These are phyloP conservation scores for Aureobasidium sp. DNA, from an alignment of 2,329 filamentous ascomycete genomes.

Conservation along the genomic window DNA sequence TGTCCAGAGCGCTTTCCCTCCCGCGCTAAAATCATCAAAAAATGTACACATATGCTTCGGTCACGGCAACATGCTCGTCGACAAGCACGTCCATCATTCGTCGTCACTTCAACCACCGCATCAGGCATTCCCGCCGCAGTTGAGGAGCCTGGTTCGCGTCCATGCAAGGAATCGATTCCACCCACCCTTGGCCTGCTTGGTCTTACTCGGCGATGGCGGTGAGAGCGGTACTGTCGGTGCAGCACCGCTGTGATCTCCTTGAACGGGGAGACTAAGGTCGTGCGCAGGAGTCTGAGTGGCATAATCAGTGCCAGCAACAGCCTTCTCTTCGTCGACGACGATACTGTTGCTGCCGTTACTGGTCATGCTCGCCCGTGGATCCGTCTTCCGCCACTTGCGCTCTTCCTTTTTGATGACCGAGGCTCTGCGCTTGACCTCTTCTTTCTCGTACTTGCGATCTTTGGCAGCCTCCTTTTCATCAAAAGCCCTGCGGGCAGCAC, in stretches of 20 bases:
- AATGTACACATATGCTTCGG: background rate
- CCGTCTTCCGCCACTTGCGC: slow-evolving; percentile 35
- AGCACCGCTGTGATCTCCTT: slow-evolving; percentile 24
- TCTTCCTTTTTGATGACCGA: slow-evolving; percentile 39
- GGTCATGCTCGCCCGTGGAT: slow-evolving; percentile 26
- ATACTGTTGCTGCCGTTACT: slow-evolving; percentile 17
- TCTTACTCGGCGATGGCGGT: slow-evolving; percentile 23
- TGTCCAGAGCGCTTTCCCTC: background rate
- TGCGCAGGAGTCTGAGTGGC: slow-evolving; percentile 32
- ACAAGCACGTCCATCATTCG: background rate
- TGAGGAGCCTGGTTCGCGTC: slow-evolving; percentile 49
- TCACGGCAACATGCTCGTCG: background rate
- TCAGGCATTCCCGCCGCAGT: slow-evolving; percentile 31
- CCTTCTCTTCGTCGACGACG: slow-evolving; percentile 17
- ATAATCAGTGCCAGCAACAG: slow-evolving; percentile 32
- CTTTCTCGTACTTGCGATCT: slow-evolving; percentile 47
- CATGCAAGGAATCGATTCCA: slow-evolving; percentile 53
- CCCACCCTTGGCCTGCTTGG: slow-evolving; percentile 33
- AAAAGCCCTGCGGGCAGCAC: slow-evolving; percentile 50
- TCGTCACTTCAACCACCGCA: background rate
- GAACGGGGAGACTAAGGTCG: slow-evolving; percentile 26
- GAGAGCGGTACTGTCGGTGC: slow-evolving; percentile 25
- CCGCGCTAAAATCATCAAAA: background rate
- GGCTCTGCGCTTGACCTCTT: slow-evolving; percentile 41
- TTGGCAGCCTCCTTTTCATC: slow-evolving; percentile 54